Conservation (phyloP, 139 green algal genomes). For the Coelastrella sp. region DNA sequence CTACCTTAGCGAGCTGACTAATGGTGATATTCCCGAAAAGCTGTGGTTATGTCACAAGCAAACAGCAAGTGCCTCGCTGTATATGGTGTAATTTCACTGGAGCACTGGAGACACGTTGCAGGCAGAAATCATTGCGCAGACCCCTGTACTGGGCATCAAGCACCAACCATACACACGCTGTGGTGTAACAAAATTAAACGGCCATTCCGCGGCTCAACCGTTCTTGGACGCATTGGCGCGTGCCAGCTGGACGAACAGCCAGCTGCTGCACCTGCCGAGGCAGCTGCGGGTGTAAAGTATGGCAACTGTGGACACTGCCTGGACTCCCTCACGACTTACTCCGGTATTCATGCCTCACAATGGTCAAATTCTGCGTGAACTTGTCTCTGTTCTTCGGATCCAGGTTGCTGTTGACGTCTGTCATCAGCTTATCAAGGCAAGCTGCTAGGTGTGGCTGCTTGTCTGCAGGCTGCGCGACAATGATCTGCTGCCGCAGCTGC, state of each 20-base stretch:
- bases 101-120: too few relatives aligned
- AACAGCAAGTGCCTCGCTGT: neutral
- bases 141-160: too few relatives aligned
- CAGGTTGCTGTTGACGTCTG: constrained; percentile 86
- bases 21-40: too few relatives aligned
- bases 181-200: too few relatives aligned
- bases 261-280: neutral
- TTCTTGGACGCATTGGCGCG: too few relatives aligned
- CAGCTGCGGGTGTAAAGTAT: neutral
- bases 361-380: constrained; percentile 97
- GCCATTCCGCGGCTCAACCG: too few relatives aligned
- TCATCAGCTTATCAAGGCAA: constrained; percentile 96
- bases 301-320: neutral
- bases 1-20: too few relatives aligned
- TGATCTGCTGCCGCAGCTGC: constrained; percentile 61
- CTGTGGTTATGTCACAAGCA: neutral
- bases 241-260: neutral
- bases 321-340: constrained; percentile 57
- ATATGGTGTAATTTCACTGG: neutral
- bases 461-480: constrained; percentile 76
- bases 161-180: too few relatives aligned
- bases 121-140: too few relatives aligned
- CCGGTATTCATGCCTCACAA: constrained; percentile 93
- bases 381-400: constrained; percentile 98
- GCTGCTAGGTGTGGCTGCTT: constrained; percentile 68